phyloP scores from a whole-genome alignment of 257 asterid genomes.

The Lithospermum erythrorhizon region DNA sequence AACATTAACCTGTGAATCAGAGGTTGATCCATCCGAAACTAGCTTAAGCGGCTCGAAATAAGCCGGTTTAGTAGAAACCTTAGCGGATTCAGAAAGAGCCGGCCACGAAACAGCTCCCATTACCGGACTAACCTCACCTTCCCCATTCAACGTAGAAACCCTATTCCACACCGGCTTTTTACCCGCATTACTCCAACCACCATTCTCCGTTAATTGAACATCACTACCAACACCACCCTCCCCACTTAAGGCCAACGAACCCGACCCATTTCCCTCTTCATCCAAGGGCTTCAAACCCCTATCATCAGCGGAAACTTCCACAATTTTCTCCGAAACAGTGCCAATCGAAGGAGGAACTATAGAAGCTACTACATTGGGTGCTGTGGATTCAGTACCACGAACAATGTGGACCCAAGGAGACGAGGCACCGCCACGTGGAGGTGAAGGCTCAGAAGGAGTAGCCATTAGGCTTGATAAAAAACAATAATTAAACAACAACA shows the following conservation, averaged over 20 bases:
- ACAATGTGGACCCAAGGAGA: constrained; percentile 23
- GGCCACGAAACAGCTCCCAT: constrained; percentile 75
- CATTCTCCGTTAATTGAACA: constrained; percentile 30
- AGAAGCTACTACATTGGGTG: no score
- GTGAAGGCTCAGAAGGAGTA: no score
- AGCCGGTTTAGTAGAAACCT: constrained; percentile 47
- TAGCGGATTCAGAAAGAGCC: constrained; percentile 57
- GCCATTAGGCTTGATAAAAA: no score
- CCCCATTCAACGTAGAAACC: constrained; percentile 30
- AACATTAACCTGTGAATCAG: constrained; percentile 33
- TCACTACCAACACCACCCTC: constrained; percentile 18
- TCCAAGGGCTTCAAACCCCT: no score
- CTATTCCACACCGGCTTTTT: constrained; percentile 60
- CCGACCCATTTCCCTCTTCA: no score
- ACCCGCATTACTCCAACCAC: constrained; percentile 17
- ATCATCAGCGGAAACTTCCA: no score
- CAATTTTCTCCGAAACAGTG: no score
- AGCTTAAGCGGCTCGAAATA: constrained; percentile 31
- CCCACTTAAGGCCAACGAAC: constrained; percentile 1
- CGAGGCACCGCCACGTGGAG: not conserved
- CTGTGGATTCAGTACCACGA: constrained; percentile 10
- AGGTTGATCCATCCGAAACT: constrained; percentile 22
- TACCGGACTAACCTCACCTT: constrained; percentile 36
- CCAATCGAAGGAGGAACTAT: no score
- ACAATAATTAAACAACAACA: no score